Percentiles rank a stretch among this genome's conserved stretches.
Conservation (phyloP, 225 moss, liverwort and hornwort genomes). For the Anthoceros angustus region DNA sequence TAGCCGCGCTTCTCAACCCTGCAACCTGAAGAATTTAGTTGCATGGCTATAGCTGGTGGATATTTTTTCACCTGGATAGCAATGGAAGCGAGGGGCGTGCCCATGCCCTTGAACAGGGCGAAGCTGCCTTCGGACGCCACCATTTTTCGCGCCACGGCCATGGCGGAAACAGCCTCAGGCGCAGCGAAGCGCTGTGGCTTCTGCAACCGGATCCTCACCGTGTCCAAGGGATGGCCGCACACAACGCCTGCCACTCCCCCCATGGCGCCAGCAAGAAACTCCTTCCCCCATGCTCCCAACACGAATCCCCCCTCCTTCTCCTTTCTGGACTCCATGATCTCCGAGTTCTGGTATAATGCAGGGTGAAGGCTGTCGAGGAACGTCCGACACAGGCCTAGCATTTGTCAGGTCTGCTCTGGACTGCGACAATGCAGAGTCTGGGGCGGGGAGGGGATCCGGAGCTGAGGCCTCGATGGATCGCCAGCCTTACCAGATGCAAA, state of each 20-base stretch:
- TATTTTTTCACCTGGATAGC: slow-evolving; percentile 54
- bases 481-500: too few relatives aligned
- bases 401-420: too few relatives aligned
- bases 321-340: slow-evolving; percentile 19
- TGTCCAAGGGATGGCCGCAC: slow-evolving; percentile 85
- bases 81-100: slow-evolving; percentile 73
- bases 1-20: background rate
- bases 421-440: too few relatives aligned
- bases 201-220: slow-evolving; percentile 71
- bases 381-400: too few relatives aligned
- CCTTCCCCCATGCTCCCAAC: slow-evolving; percentile 62
- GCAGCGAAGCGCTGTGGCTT: slow-evolving; percentile 47
- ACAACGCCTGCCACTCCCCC: slow-evolving; percentile 93
- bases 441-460: too few relatives aligned
- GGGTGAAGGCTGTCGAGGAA: too few relatives aligned
- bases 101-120: slow-evolving; percentile 94
- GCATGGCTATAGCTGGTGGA: background rate
- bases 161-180: slow-evolving; percentile 37
- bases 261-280: slow-evolving; percentile 82
- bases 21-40: background rate
- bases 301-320: slow-evolving; percentile 95
- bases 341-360: background rate
- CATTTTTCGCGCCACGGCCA: slow-evolving; percentile 61
- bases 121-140: slow-evolving; percentile 64
- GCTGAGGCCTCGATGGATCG: too few relatives aligned